These are phyloP conservation scores for Solanum microdontum DNA, from an alignment of 257 asterid species.

Conservation along the genomic window DNA sequence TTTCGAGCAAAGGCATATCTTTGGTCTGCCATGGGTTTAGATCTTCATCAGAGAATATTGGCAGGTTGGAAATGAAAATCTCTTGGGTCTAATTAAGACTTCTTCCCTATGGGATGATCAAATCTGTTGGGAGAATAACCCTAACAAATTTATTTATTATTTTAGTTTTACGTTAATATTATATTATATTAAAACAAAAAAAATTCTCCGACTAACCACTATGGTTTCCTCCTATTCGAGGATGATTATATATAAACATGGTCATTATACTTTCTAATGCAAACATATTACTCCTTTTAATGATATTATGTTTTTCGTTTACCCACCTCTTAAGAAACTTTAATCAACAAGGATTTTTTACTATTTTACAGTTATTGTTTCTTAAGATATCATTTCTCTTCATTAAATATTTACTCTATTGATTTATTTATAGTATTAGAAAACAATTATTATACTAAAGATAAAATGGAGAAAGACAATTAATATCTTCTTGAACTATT, in stretches of 20 bases:
- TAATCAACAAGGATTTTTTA: neutral
- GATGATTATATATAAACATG: neutral
- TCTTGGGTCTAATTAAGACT: neutral
- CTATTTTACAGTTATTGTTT: neutral
- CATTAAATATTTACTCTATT: neutral
- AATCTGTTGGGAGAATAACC: neutral
- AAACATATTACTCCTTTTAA: neutral
- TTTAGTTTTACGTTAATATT: neutral
- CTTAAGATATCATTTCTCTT: neutral
- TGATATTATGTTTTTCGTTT: neutral
- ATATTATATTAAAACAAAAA: neutral
- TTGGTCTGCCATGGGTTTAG: slow-evolving; percentile 3
- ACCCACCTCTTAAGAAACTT: neutral
- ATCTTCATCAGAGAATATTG: slow-evolving; percentile 1
- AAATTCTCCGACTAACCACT: neutral
- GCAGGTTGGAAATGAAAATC: neutral
- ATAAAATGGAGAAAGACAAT: neutral
- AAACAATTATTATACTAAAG: neutral
- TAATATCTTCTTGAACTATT: neutral
- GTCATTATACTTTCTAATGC: neutral
- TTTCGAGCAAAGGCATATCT: slow-evolving; percentile 11
- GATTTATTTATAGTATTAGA: neutral
- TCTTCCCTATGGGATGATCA: slow-evolving; percentile 1
- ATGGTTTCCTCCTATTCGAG: neutral
- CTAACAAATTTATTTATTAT: too few species aligned